Conservation (phyloP, 1,284 basidiomycete genomes). For the Microbotryum scabiosae region DNA sequence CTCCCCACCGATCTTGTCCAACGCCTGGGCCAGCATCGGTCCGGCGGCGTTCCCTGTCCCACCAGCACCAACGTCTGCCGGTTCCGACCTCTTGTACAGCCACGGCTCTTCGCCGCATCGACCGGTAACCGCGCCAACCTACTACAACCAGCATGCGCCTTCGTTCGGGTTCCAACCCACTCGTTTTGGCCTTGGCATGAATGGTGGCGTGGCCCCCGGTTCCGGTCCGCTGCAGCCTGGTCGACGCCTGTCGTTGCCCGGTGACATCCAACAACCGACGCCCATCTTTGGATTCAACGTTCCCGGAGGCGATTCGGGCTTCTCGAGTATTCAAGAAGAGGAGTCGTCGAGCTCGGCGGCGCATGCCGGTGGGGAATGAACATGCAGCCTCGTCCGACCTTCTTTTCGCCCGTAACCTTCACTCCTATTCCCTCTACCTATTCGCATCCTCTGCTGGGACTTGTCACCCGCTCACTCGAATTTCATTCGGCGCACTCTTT, state of each 20-base stretch:
- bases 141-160: conserved; percentile 1
- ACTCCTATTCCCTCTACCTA: no score
- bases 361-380: no score
- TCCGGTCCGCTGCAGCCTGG: neutral
- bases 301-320: neutral
- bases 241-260: neutral
- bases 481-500: no score
- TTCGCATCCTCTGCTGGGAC: no score
- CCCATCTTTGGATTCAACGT: neutral
- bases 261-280: neutral
- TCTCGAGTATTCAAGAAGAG: conserved; percentile 1
- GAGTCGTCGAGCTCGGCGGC: no score
- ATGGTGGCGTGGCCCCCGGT: neutral
- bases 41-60: neutral
- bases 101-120: neutral
- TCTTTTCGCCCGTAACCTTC: no score
- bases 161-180: conserved; percentile 1
- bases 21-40: neutral
- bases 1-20: neutral
- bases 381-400: no score
- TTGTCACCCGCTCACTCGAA: no score
- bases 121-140: conserved; percentile 9
- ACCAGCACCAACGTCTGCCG: neutral
- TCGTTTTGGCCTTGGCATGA: neutral
- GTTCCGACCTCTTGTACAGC: neutral